Base-by-base conservation (phyloP, 352 stramenopile genomes). In the Pythium oligandrum region DNA sequence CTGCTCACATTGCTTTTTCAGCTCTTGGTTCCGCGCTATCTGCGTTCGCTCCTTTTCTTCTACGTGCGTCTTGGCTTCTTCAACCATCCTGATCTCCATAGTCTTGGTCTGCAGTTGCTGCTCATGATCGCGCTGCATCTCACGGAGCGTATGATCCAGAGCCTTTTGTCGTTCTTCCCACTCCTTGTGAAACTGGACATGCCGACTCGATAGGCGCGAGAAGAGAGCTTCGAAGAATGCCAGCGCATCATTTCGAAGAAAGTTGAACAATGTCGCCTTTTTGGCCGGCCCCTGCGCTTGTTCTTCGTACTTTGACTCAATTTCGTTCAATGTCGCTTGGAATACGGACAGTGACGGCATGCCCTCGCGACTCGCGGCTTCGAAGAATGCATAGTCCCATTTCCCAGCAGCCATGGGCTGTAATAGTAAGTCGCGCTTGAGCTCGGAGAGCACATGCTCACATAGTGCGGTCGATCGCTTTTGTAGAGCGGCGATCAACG, bases 251-350 rank as follows among this genome's bases (percentile, higher is more conserved):
- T 63, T 50, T 31, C 79, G 71, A 0, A 90, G 44, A 62, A 91
- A 93, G 35, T 83, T 66, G 58, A 86, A 79, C 33, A 91, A 78
- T 0, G 65, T 63, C 33, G 76, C 73, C 48, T 87, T 90, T 57
- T 86, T 85, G 4, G 83, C 71, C 35, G 83, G 80, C 5, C 83
- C 80, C 3, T 73, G 71, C 42, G 80, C 83, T 33, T 71, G 59
- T 2, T 55, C 52, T 32, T 93, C 77, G 57, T 93, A 93, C 6
- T 66, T 44, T 5, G 64, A 45, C 60, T 88, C 80, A 30, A 90
- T 45, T 1, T 65, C 46, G 37, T 75, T 51, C 55, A 93, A 65
- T 11, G 66, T 84, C 9, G 48, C 57, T n/a, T 66, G 48, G 40
- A 78, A 71, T 4, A 49, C 17, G 17, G 17, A 55, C 54, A 48